These are phyloP conservation scores for Haemoproteus tartakovskyi DNA, from an alignment of 169 alveolate genomes.

Conservation along the genomic window DNA sequence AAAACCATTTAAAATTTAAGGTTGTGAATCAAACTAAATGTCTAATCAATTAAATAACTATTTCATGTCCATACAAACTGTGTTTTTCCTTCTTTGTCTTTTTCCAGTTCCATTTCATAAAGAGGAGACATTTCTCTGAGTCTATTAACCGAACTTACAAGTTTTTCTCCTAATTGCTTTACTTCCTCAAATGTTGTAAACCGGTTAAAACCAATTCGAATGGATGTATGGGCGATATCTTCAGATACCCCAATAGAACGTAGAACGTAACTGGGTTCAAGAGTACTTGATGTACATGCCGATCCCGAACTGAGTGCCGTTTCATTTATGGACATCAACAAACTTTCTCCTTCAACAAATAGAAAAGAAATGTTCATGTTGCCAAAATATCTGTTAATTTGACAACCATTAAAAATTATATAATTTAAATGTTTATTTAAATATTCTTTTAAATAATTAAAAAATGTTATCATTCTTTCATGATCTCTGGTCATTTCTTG, in stretches of 20 bases:
- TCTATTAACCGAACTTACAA: constrained; percentile 81
- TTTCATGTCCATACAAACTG: constrained; percentile 53
- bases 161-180: constrained; percentile 79
- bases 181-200: constrained; percentile 94
- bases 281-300: constrained; percentile 89
- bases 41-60: too few relatives aligned
- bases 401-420: constrained; percentile 86
- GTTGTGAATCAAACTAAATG: too few relatives aligned
- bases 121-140: constrained; percentile 90
- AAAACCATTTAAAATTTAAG: too few relatives aligned
- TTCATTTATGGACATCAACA: constrained; percentile 84
- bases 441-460: constrained; percentile 76
- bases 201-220: constrained; percentile 96
- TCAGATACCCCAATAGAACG: constrained; percentile 95
- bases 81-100: constrained; percentile 46
- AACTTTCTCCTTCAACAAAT: constrained; percentile 92
- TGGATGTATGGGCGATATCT: constrained; percentile 96
- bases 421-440: constrained; percentile 73
- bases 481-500: constrained; percentile 92
- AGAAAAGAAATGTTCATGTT: constrained; percentile 94
- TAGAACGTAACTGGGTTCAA: constrained; percentile 91
- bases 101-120: constrained; percentile 88
- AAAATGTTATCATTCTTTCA: constrained; percentile 84
- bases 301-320: constrained; percentile 89
- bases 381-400: constrained; percentile 83